A percentile compares a stretch with the other conserved stretches of the same genome.
phyloP scores from a whole-genome alignment of 1,139 yeast species.

The Diutina scorzettiae region DNA sequence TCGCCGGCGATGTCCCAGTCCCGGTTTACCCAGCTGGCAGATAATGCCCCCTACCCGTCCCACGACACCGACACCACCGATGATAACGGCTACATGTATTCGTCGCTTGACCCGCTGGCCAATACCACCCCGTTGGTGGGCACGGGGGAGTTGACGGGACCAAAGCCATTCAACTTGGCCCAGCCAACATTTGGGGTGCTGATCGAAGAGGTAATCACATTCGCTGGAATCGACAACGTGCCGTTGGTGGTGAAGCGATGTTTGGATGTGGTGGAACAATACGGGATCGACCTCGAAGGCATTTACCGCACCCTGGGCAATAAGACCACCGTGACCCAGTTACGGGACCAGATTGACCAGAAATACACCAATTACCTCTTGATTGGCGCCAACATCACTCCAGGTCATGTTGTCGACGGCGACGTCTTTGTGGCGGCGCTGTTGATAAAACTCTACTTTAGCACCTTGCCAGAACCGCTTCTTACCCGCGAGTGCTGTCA shows the following conservation, averaged over 20 bases:
- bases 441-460: constrained; percentile 55
- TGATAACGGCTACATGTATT: neutral
- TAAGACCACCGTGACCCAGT: constrained; percentile 56
- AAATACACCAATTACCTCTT: constrained; percentile 56
- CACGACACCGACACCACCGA: neutral
- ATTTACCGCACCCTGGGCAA: constrained; percentile 82
- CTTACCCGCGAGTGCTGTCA: constrained; percentile 45
- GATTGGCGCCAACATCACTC: constrained; percentile 32
- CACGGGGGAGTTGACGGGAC: constrained; percentile 23
- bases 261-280: constrained; percentile 71
- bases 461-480: constrained; percentile 59
- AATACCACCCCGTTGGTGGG: constrained; percentile 8
- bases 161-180: constrained; percentile 22
- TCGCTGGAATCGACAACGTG: constrained; percentile 76
- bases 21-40: neutral
- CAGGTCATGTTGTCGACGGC: constrained; percentile 43
- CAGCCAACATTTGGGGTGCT: constrained; percentile 75
- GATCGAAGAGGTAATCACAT: constrained; percentile 60
- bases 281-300: constrained; percentile 81
- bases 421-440: constrained; percentile 68
- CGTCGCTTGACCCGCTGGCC: constrained; percentile 25
- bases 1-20: neutral
- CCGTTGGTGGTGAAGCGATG: constrained; percentile 88
- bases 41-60: neutral
- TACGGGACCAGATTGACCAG: constrained; percentile 61